Conservation (phyloP, 2,329 filamentous ascomycete species). For the Daldinia sp. region DNA sequence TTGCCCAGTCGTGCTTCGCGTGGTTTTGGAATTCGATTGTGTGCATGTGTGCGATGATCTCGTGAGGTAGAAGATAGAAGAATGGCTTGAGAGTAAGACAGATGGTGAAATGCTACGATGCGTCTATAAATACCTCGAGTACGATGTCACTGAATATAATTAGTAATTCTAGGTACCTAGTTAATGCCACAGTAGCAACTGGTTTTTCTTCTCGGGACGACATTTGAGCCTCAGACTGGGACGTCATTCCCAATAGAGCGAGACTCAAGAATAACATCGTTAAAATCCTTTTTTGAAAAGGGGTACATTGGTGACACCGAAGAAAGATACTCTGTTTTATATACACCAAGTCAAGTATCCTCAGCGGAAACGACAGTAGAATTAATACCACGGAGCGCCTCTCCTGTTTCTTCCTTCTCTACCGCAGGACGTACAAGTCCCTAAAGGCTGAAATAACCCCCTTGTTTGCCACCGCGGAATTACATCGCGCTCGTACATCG, state of each 20-base stretch:
- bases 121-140: neutral
- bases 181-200: conserved; percentile 2
- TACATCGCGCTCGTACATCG: neutral
- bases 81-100: no score
- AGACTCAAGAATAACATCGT: neutral
- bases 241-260: neutral
- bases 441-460: no score
- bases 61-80: neutral
- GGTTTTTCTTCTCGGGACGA: neutral
- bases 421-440: neutral
- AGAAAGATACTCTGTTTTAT: conserved; percentile 14
- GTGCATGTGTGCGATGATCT: neutral
- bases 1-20: neutral
- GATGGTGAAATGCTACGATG: neutral
- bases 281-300: neutral
- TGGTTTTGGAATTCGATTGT: neutral
- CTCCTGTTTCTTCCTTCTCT: neutral
- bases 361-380: conserved; percentile 20
- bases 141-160: conserved; percentile 4
- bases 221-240: conserved; percentile 1
- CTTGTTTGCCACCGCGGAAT: neutral
- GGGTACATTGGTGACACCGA: conserved; percentile 6
- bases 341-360: conserved; percentile 23
- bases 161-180: neutral
- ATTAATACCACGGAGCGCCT: conserved; percentile 13